Evolutionary conservation across 768 basidiomycete genomes (phyloP), one percentile per base, ranked within the genome.

Genomic region (Lactarius vividus): DNA sequence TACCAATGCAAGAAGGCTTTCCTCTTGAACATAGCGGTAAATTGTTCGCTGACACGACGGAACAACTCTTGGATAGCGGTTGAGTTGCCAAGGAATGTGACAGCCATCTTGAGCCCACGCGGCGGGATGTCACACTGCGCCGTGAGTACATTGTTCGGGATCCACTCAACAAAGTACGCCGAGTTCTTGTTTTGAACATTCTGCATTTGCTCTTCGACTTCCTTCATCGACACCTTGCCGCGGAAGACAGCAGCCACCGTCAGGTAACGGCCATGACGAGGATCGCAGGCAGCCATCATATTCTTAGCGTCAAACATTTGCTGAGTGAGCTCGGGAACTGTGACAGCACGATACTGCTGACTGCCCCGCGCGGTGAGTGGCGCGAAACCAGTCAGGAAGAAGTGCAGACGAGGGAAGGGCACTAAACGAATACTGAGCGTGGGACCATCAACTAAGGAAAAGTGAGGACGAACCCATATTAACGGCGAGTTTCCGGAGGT

Each of bases 221-320:
- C 97, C 80, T 96, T 96, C 95, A 98, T 98, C n/a, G 95, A 93
- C 62, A 98, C 95, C 79, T 96, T 96, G 72, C 97, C 97, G 79
- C 97, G 94, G 94, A 97, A 99, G 72, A 95, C 88, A 70, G 95
- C 94, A 29, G 94, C 94, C 70, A 89, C 96, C 44, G 97, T 99
- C 67, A 99, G 89, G 82, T 98, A 99, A 72, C 95, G 92, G 69
- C 97, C 97, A 71, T 97, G 91, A 75, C 95, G 75, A 49, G 97
- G 97, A 81, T 98, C 95, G 28, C 92, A 92, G 28, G 97, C 97
- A 72, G 96, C 94, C 95, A 98, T 96, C 94, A 96, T 96, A 88
- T 98, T 98, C 87, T 97, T 98, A 54, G 95, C 93, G 73, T 98
- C 96, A 78, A 98, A 99, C 96, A 98, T 98, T 75, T 99, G 97